Evolutionary conservation across 2,329 filamentous ascomycete genomes (phyloP), one percentile per base, ranked within the genome.

Genomic region (Blastomyces gilchristii): DNA sequence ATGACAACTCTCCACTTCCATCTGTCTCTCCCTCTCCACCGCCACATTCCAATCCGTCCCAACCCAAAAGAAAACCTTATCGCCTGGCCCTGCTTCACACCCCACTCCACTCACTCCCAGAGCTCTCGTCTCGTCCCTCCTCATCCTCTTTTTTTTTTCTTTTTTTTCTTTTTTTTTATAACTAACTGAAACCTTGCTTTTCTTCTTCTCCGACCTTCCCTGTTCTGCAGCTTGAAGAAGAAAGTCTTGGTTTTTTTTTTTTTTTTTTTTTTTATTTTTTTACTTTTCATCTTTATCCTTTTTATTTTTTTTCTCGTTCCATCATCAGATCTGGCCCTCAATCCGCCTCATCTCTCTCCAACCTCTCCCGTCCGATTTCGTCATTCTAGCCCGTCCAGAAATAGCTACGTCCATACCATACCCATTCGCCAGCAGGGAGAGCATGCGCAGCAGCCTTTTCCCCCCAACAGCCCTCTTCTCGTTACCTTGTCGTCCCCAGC

Each of bases 171-270:
- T 22, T 22, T 22, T 22, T 22, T 22, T 22, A 4, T 1, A n/a
- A 45, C 3, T 64, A 43, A 56, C n/a, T 22, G 37, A 56, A 7
- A 67, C 62, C 1, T 57, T 39, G 39, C 6, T 41, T 41, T 41
- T 8, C 39, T 8, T 9, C 39, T 12, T 2, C 39, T 2, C 18
- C 68, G n/a, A 65, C 12, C 66, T 66, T 28, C 70, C 63, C n/a
- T 68, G 64, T 31, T 39, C 37, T 39, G 3, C 37, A 12, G 37
- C 37, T 39, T 39, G 8, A 39, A 28, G 28, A 28, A 28, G 28
- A 4, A 39, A 39, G 37, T 12, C 37, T 39, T 39, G 37, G 37
- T 39, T 39, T 39, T 39, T 39, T 28, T 28, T 2, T 0, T 28
- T 4, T 28, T 28, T 28, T 1, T 28, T 28, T 28, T 4, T 1